Evolutionary conservation across 2,329 filamentous ascomycete species (phyloP).

Genomic region (Ascomycota sp.): DNA sequence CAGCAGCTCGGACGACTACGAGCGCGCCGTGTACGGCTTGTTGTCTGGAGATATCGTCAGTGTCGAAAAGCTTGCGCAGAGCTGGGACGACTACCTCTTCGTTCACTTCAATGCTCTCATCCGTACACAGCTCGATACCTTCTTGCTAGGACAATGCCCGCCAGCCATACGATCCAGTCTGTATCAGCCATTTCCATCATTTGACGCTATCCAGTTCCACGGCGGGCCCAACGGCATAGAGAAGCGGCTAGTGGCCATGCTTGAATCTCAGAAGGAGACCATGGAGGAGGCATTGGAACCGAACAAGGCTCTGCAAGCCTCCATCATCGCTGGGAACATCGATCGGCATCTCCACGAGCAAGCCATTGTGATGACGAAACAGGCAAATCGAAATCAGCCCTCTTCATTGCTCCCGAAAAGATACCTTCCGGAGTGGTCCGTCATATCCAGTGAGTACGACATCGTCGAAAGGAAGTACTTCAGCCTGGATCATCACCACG

Average conservation of each 20-base stretch:
- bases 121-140: conserved; percentile 59
- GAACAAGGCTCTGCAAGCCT: conserved; percentile 57
- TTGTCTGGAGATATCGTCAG: conserved; percentile 68
- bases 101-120: conserved; percentile 74
- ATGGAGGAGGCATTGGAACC: conserved; percentile 39
- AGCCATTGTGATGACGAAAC: conserved; percentile 19
- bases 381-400: conserved; percentile 6
- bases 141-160: conserved; percentile 35
- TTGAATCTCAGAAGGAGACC: conserved; percentile 36
- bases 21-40: conserved; percentile 76
- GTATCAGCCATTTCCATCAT: conserved; percentile 37
- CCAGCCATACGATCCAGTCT: conserved; percentile 31
- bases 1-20: conserved; percentile 52
- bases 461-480: conserved; percentile 27
- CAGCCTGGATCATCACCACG: conserved; percentile 35
- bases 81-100: conserved; percentile 77
- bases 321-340: conserved; percentile 46
- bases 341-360: conserved; percentile 37
- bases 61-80: conserved; percentile 54
- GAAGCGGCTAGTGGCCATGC: conserved; percentile 35
- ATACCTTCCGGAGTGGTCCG: not conserved
- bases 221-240: conserved; percentile 32
- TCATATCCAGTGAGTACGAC: conserved; percentile 8
- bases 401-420: conserved; percentile 10
- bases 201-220: conserved; percentile 44